Percentiles rank a stretch among this genome's conserved stretches.
Conservation (phyloP, 2,329 filamentous ascomycete species). For the Paecilomyces dactylethromorphus region DNA sequence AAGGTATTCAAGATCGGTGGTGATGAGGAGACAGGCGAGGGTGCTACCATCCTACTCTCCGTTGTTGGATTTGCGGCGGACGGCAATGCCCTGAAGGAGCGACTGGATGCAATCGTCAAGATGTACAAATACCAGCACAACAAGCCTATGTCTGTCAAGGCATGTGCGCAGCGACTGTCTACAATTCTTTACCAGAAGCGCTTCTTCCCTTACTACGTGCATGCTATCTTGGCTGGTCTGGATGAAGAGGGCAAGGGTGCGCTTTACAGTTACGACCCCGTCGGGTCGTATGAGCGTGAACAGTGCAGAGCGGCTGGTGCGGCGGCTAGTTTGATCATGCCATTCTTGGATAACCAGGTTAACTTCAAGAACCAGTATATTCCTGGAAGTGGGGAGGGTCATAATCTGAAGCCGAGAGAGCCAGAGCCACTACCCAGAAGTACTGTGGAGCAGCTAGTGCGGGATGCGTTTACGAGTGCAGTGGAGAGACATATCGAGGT, state of each 20-base stretch:
- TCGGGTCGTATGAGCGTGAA: slow-evolving; percentile 95
- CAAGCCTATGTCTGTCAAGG: slow-evolving; percentile 90
- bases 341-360: slow-evolving; percentile 98
- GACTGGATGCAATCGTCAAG: slow-evolving; percentile 89
- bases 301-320: slow-evolving; percentile 91
- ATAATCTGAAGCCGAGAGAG: slow-evolving; percentile 60
- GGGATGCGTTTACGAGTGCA: slow-evolving; percentile 96
- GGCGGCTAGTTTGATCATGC: slow-evolving; percentile 92
- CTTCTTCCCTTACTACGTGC: slow-evolving; percentile 98
- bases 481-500: slow-evolving; percentile 99
- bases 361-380: slow-evolving; percentile 99
- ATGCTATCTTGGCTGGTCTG: slow-evolving; percentile 86
- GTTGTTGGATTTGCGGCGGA: slow-evolving; percentile 96
- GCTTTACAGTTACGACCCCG: slow-evolving; percentile 95
- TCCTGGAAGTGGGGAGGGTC: slow-evolving; percentile 75
- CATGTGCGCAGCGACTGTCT: slow-evolving; percentile 88
- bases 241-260: slow-evolving; percentile 93
- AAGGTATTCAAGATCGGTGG: slow-evolving; percentile 98
- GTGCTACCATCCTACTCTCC: slow-evolving; percentile 80
- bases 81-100: slow-evolving; percentile 87
- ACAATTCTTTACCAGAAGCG: slow-evolving; percentile 96
- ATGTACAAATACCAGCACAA: slow-evolving; percentile 98
- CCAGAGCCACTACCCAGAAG: slow-evolving; percentile 61
- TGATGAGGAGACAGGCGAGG: slow-evolving; percentile 75
- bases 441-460: slow-evolving; percentile 79